A percentile compares a stretch with the other conserved stretches of the same genome.
phyloP scores from a whole-genome alignment of 2,329 filamentous ascomycete genomes.

The Fusarium sambucinum region DNA sequence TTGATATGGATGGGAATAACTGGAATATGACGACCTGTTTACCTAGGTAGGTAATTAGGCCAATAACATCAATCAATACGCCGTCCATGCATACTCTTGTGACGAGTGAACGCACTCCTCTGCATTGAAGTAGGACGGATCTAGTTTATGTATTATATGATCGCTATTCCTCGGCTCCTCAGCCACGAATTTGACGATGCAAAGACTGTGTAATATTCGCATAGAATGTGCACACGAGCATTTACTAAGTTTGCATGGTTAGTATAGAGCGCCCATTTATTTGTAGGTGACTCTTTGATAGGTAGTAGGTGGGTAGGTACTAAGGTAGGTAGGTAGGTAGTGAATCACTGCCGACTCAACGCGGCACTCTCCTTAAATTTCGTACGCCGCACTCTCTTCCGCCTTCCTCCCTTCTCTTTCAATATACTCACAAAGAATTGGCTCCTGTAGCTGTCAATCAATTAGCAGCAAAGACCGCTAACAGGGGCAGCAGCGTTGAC shows the following conservation, averaged over 20 bases:
- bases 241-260: too few relatives aligned
- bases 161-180: neutral
- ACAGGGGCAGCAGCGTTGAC: slow-evolving; percentile 13
- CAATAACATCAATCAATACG: neutral
- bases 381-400: too few relatives aligned
- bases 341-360: slow-evolving; percentile 19
- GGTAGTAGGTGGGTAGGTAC: too few relatives aligned
- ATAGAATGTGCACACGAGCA: neutral
- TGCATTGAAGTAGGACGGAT: neutral
- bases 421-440: neutral
- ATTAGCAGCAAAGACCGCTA: neutral
- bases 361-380: neutral
- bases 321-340: too few relatives aligned
- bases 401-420: neutral
- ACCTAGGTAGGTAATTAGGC: neutral
- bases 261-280: neutral
- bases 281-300: neutral
- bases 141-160: neutral
- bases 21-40: neutral
- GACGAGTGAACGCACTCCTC: neutral
- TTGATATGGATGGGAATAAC: neutral
- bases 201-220: too few relatives aligned
- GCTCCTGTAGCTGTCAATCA: neutral
- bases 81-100: neutral
- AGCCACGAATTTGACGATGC: neutral